These are phyloP conservation scores for Mycosarcoma maydis DNA, from an alignment of 1,284 basidiomycete genomes.

Conservation along the genomic window DNA sequence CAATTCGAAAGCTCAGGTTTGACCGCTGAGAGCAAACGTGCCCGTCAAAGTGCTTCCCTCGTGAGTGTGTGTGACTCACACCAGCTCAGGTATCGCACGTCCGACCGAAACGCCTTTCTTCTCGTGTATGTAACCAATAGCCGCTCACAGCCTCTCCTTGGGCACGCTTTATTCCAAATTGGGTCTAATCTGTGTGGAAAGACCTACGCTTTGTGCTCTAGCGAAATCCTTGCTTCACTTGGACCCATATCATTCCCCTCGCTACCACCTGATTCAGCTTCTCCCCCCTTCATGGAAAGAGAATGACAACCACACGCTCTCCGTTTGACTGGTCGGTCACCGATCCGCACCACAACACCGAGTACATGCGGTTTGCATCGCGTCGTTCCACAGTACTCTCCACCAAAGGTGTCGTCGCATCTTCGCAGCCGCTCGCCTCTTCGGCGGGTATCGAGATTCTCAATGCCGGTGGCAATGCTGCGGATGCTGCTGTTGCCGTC, in stretches of 20 bases:
- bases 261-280: background rate
- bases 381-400: conserved; percentile 61
- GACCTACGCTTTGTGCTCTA: no score
- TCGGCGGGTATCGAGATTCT: conserved; percentile 89
- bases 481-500: conserved; percentile 73
- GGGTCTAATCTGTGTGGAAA: no score
- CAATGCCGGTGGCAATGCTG: conserved; percentile 89
- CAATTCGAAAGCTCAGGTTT: no score
- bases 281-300: no score
- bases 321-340: conserved; percentile 42
- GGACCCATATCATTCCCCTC: background rate
- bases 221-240: background rate
- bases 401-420: conserved; percentile 85
- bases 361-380: conserved; percentile 48
- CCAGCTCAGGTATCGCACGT: no score
- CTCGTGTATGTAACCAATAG: no score
- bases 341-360: conserved; percentile 34
- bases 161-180: background rate
- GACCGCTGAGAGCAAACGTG: no score
- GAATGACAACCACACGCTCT: conserved; percentile 13
- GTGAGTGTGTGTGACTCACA: no score
- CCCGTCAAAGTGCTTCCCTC: no score
- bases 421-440: conserved; percentile 88
- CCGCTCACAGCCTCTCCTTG: background rate
- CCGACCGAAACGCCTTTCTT: no score